Evolutionary conservation across 805 yeast genomes (phyloP).

Genomic region (Lachancea sp.): DNA sequence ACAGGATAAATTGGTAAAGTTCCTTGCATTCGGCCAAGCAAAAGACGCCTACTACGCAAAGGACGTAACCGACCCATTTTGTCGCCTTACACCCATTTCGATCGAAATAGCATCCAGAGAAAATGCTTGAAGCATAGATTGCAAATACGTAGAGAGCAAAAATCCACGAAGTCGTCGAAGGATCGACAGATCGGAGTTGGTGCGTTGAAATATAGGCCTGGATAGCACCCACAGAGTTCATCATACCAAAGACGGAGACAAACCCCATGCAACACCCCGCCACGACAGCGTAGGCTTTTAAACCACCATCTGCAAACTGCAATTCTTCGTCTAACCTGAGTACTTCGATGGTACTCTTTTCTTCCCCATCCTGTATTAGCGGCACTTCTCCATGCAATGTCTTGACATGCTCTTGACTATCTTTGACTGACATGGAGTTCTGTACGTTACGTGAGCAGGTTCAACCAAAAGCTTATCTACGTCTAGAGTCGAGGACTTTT

Average conservation of each 20-base stretch:
- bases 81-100: conserved; percentile 38
- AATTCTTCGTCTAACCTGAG: conserved; percentile 7
- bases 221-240: conserved; percentile 55
- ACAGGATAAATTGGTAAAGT: conserved; percentile 46
- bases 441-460: too few species aligned
- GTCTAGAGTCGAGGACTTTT: too few species aligned
- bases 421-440: background rate
- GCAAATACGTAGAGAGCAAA: conserved; percentile 35
- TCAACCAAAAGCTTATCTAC: too few species aligned
- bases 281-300: conserved; percentile 45
- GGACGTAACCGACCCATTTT: conserved; percentile 35
- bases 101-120: conserved; percentile 44
- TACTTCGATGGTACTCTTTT: background rate
- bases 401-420: background rate
- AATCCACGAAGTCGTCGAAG: conserved; percentile 52
- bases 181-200: conserved; percentile 41
- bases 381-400: too few species aligned
- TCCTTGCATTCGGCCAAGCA: conserved; percentile 40
- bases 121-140: conserved; percentile 31
- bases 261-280: conserved; percentile 52
- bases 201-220: conserved; percentile 50
- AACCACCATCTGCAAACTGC: conserved; percentile 49
- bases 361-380: background rate
- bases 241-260: conserved; percentile 46
- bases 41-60: conserved; percentile 37